Conservation (phyloP, 345 rosid genomes). For the Ceriops tagal region DNA sequence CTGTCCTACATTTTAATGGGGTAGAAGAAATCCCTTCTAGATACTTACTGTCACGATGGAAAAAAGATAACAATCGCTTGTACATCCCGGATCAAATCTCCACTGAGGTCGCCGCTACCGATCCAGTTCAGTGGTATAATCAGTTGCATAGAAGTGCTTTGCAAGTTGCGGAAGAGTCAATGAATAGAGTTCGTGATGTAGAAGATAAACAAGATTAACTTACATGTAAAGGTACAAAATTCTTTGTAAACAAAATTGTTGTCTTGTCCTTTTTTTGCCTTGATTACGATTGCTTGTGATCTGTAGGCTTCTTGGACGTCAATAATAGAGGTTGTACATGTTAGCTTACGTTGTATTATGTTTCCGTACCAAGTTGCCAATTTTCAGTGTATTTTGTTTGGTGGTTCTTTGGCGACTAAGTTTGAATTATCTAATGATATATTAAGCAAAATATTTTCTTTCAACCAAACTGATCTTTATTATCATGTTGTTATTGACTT, state of each 20-base stretch:
- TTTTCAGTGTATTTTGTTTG: too few species aligned
- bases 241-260: slow-evolving; percentile 18
- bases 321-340: too few species aligned
- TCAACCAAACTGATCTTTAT: too few species aligned
- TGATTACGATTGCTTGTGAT: background rate
- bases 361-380: too few species aligned
- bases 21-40: slow-evolving; percentile 68
- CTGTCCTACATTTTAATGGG: slow-evolving; percentile 59
- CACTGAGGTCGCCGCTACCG: slow-evolving; percentile 42
- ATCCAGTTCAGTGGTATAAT: slow-evolving; percentile 65
- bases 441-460: too few species aligned
- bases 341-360: too few species aligned
- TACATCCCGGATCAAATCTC: slow-evolving; percentile 51
- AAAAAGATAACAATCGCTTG: slow-evolving; percentile 64
- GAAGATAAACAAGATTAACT: slow-evolving; percentile 42
- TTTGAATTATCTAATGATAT: too few species aligned
- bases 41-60: slow-evolving; percentile 70
- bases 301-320: too few species aligned
- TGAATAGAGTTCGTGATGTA: slow-evolving; percentile 62
- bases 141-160: slow-evolving; percentile 75
- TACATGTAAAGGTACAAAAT: slow-evolving; percentile 1
- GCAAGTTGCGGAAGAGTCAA: slow-evolving; percentile 76
- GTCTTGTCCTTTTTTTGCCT: background rate
- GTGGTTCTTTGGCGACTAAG: too few species aligned
- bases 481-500: too few species aligned